phyloP scores from a whole-genome alignment of 331 rosid species.

The Quercus tomentella region DNA sequence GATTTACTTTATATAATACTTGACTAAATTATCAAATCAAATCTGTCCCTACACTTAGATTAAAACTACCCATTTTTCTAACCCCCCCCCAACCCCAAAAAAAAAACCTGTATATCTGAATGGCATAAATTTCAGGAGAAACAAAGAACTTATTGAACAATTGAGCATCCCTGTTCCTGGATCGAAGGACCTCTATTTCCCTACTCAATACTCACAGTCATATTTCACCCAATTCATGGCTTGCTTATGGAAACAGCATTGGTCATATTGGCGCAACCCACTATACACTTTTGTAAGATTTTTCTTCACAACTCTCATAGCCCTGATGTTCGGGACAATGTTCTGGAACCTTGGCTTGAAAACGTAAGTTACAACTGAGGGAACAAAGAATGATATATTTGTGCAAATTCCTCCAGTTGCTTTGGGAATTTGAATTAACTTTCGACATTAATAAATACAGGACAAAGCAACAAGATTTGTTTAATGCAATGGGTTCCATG shows the following conservation, averaged over 20 bases:
- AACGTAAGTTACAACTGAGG: slow-evolving; percentile 37
- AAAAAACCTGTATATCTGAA: background rate
- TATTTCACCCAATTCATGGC: slow-evolving; percentile 52
- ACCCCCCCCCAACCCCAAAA: too few relatives aligned
- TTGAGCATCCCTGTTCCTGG: slow-evolving; percentile 31
- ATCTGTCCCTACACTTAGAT: background rate
- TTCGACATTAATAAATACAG: slow-evolving; percentile 19
- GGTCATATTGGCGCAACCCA: slow-evolving; percentile 83
- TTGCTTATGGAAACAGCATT: slow-evolving; percentile 84
- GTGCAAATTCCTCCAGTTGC: background rate
- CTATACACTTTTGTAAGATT: slow-evolving; percentile 60
- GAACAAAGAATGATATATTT: background rate
- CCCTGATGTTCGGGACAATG: slow-evolving; percentile 67
- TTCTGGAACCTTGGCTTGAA: slow-evolving; percentile 79
- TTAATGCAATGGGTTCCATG: slow-evolving; percentile 71
- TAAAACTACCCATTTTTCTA: background rate
- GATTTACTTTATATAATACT: background rate
- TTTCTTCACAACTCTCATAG: slow-evolving; percentile 46
- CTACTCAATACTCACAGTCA: slow-evolving; percentile 46
- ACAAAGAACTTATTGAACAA: slow-evolving; percentile 32
- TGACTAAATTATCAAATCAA: background rate
- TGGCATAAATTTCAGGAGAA: slow-evolving; percentile 29
- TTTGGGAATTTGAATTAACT: background rate
- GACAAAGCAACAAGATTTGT: slow-evolving; percentile 38
- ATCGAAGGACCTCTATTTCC: slow-evolving; percentile 33